Percentiles rank a stretch among this genome's conserved stretches.
Conservation (phyloP, 164 flowering plant genomes). For the Aristolochia contorta region DNA sequence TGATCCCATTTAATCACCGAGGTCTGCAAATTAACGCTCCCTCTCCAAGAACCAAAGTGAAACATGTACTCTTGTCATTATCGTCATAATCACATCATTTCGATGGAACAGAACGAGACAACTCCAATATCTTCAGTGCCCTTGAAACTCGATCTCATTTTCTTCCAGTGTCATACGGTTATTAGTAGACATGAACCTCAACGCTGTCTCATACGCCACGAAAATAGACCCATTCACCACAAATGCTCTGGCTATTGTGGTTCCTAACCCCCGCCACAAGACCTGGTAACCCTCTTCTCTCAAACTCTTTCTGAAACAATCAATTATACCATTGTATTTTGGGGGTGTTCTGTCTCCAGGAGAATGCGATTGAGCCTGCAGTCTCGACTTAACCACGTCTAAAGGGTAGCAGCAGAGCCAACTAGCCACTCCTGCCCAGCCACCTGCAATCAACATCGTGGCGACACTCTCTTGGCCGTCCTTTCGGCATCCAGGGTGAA, state of each 20-base stretch:
- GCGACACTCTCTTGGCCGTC: slow-evolving; percentile 49
- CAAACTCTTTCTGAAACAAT: slow-evolving; percentile 60
- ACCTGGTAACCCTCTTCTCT: slow-evolving; percentile 54
- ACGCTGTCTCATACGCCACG: slow-evolving; percentile 62
- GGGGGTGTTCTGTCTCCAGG: slow-evolving; percentile 8
- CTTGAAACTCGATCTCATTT: no score
- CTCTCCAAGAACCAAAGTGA: no score
- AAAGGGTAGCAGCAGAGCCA: slow-evolving; percentile 79
- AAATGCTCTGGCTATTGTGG: slow-evolving; percentile 73
- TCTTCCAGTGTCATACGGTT: background rate
- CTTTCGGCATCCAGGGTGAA: slow-evolving; percentile 80
- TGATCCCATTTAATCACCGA: no score
- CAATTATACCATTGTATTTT: slow-evolving; percentile 56
- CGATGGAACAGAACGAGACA: no score
- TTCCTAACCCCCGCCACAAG: slow-evolving; percentile 72
- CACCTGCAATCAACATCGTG: slow-evolving; percentile 78
- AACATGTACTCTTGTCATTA: no score
- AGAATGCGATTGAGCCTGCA: slow-evolving; percentile 49
- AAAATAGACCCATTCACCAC: slow-evolving; percentile 82
- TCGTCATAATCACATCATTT: no score
- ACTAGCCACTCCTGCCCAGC: slow-evolving; percentile 84
- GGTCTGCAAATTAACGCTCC: no score
- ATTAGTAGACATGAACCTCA: slow-evolving; percentile 30
- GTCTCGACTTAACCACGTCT: slow-evolving; percentile 75
- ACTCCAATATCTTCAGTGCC: no score